Evolutionary conservation across 129 eudicot species (phyloP), one percentile per base, ranked within the genome.

Genomic region (Pulicaria dysenterica): DNA sequence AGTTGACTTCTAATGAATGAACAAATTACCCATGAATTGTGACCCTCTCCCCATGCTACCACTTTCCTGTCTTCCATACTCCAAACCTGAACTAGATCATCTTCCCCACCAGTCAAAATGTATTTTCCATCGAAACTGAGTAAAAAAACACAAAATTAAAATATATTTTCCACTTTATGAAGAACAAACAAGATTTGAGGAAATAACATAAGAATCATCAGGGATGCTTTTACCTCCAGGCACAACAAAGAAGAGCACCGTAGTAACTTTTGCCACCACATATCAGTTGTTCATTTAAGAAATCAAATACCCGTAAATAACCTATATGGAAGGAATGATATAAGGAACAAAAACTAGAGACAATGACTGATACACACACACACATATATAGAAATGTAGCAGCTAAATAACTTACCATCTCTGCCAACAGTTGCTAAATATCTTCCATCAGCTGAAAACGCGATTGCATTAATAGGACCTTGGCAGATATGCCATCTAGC

Each of bases 11-110:
- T 68, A 53, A 14, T 24, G 8, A 57, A 48, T 14, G 10, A 69
- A 55, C 31, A 63, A 63, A 81, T 77, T 84, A 91, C 97, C 97
- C 97, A 91, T 40, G 96, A 91, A 77, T 88, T 88, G 81, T 91
- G 97, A 57, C 97, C 97, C 73, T 91, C 97, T 45, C 97, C 97
- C 97, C 97, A 91, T 51, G 97, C 97, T 24, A 91, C 92, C 65
- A 91, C 89, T 79, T 89, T 91, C 50, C 94, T 75, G 76, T 86
- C 93, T 58, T 91, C 97, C 97, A 91, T 88, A 64, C 97, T 91
- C 97, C 97, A 91, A 57, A 91, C 97, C 74, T 91, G 97, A 81
- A 91, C 97, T 36, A 91, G 84, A 83, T 91, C 97, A 65, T 91
- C 97, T 74, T 91, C 97, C 7, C 97, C 97, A 45, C 97, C 97